Evolutionary conservation across 2,329 filamentous ascomycete species (phyloP), one percentile per base, ranked within the genome.

Genomic region (Emergomyces orientalis): DNA sequence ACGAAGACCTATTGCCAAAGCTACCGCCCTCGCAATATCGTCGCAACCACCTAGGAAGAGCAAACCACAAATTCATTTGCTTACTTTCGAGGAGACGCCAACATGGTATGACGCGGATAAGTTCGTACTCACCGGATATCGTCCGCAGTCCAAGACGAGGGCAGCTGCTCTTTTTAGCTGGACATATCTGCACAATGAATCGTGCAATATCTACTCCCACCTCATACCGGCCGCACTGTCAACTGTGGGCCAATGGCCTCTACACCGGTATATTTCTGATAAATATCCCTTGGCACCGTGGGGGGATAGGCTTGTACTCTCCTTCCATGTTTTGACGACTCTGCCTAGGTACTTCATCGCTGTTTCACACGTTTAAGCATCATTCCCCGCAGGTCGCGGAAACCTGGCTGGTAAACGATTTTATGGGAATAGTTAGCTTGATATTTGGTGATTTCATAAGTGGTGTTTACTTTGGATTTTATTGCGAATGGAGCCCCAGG

Each of bases 121-220:
- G 9, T 77, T 73, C 65, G 77, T 80, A 61, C 69, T 70, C 32
- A 69, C 71, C 7, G 78, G 77, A 27, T 82, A 81, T 65, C 77
- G 79, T 17, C 76, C 76, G 9, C 73, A 75, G 14, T 76, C 74
- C 9, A 67, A 72, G 52, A 80, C 78, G 0, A 67, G 68, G 17
- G 60, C 56, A 2, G 66, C 63, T 8, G 81, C 74, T 64, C 67
- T 81, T 60, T 61, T 67, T 19, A 81, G 78, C 65, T 76, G 74
- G 71, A 63, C 68, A 4, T 77, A 78, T 67, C 64, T 76, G 14
- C 78, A 80, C 68, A 80, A 80, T 64, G 78, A 80, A 67, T 71
- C 74, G 0, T 65, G 74, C 67, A 80, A 79, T 64, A 79, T 80
- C 56, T 78, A 74, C 65, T 75, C 77, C 19, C 77, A 80, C 66